phyloP scores from a whole-genome alignment of 305 asterid species.

The Andrographis paniculata region DNA sequence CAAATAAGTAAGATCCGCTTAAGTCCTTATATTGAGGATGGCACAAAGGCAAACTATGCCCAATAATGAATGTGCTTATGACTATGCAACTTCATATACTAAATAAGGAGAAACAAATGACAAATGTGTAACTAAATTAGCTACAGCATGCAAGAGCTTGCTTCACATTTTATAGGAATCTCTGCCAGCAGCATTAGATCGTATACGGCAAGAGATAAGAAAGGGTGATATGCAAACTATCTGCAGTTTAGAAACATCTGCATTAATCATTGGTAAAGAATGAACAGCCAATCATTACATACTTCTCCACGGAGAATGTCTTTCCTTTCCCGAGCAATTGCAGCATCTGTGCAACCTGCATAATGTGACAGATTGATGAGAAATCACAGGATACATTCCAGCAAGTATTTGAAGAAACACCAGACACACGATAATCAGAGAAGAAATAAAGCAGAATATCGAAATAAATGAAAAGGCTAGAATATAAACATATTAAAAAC shows the following conservation, averaged over 20 bases:
- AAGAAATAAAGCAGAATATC: not conserved
- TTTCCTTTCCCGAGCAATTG: conserved; percentile 23
- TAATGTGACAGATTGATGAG: conserved; percentile 9
- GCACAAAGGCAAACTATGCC: not conserved
- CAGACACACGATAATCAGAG: not conserved
- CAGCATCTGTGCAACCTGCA: conserved; percentile 27
- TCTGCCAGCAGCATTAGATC: not conserved
- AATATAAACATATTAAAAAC: too few relatives aligned
- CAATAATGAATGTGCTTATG: too few relatives aligned
- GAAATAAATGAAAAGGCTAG: too few relatives aligned
- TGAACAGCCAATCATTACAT: conserved; percentile 20
- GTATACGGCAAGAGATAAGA: not conserved
- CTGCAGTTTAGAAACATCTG: conserved; percentile 15
- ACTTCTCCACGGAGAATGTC: conserved; percentile 29
- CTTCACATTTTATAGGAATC: too few relatives aligned
- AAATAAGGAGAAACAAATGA: too few relatives aligned
- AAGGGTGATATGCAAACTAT: not conserved
- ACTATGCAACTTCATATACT: too few relatives aligned
- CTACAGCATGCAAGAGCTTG: too few relatives aligned
- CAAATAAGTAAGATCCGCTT: not conserved
- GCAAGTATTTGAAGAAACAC: conserved; percentile 15
- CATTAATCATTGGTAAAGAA: conserved; percentile 21
- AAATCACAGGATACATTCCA: conserved; percentile 3
- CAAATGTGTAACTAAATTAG: too few relatives aligned
- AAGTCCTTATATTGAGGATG: not conserved